A percentile compares a stretch with the other conserved stretches of the same genome.
Evolutionary conservation across 2,329 filamentous ascomycete genomes (phyloP).

Genomic region (Zymoseptoria passerinii): DNA sequence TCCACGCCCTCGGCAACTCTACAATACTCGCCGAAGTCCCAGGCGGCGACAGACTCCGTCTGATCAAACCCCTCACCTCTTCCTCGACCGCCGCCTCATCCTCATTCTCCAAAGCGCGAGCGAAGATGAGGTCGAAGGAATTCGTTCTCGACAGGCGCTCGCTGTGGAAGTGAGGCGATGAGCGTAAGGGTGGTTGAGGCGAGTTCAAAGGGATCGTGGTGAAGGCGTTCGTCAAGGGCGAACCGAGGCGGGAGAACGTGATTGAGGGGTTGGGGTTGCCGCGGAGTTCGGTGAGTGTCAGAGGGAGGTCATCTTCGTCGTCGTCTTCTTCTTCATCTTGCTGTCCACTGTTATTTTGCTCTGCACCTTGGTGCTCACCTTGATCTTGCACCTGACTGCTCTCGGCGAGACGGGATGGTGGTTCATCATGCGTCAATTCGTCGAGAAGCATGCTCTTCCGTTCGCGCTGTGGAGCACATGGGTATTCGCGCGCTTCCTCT

Average conservation of each 20-base stretch:
- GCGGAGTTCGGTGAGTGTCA: neutral
- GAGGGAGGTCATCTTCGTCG: conserved; percentile 2
- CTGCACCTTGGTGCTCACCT: neutral
- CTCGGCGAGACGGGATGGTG: neutral
- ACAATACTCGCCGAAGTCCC: neutral
- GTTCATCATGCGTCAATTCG: conserved; percentile 1
- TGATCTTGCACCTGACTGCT: neutral
- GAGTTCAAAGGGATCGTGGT: neutral
- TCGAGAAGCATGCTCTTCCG: conserved; percentile 6
- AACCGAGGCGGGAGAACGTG: neutral
- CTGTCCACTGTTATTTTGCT: neutral
- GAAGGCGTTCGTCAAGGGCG: neutral
- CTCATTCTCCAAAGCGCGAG: conserved; percentile 2
- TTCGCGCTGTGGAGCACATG: neutral
- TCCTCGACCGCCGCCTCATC: conserved; percentile 1
- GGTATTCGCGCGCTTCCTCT: neutral
- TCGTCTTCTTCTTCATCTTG: conserved; percentile 1
- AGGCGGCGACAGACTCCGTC: conserved; percentile 10
- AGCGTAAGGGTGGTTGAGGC: neutral
- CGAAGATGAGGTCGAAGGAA: conserved; percentile 9
- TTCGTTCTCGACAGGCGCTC: conserved; percentile 2
- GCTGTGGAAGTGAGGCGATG: neutral
- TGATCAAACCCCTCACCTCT: neutral
- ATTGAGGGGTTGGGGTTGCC: neutral
- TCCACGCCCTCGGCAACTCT: neutral